Evolutionary conservation across 2,329 filamentous ascomycete species (phyloP).

Genomic region (Macrophomina pseudophaseolina): DNA sequence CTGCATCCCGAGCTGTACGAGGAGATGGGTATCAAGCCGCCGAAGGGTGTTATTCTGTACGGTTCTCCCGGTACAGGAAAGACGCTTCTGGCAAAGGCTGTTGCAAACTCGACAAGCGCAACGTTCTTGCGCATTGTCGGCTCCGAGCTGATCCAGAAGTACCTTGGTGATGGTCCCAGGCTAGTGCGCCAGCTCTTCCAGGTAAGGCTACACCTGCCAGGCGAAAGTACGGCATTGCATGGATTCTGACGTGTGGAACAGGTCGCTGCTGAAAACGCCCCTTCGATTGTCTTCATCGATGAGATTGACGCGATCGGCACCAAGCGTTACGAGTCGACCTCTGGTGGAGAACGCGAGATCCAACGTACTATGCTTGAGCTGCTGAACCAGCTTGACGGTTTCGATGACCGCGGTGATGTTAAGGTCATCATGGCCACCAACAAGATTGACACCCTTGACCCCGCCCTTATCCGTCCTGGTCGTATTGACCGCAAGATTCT

Average conservation of each 20-base stretch:
- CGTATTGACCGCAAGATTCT: constrained; percentile 98
- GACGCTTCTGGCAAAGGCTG: constrained; percentile 92
- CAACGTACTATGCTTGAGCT: constrained; percentile 98
- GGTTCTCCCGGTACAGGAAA: constrained; percentile 97
- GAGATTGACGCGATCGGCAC: constrained; percentile 99
- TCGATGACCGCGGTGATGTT: constrained; percentile 97
- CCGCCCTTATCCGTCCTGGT: constrained; percentile 92
- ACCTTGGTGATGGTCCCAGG: constrained; percentile 92
- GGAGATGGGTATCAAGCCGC: constrained; percentile 99
- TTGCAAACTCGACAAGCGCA: constrained; percentile 98
- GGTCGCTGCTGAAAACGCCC: constrained; percentile 92
- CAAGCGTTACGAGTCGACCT: constrained; percentile 97
- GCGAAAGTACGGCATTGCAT: not conserved
- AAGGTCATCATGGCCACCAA: constrained; percentile 99
- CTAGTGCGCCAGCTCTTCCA: constrained; percentile 96
- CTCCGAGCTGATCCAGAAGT: constrained; percentile 97
- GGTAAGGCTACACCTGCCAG: constrained; percentile 29
- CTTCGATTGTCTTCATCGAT: constrained; percentile 98
- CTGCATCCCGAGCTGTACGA: constrained; percentile 97
- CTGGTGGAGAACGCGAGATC: constrained; percentile 94
- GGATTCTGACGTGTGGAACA: not conserved
- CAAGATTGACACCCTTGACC: constrained; percentile 98
- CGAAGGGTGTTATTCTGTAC: constrained; percentile 98
- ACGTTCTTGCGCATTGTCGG: constrained; percentile 98
- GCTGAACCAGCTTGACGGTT: constrained; percentile 97